Percentiles rank a stretch among this genome's conserved stretches.
phyloP scores from a whole-genome alignment of 257 asterid genomes.

The Nicotiana obtusifolia region DNA sequence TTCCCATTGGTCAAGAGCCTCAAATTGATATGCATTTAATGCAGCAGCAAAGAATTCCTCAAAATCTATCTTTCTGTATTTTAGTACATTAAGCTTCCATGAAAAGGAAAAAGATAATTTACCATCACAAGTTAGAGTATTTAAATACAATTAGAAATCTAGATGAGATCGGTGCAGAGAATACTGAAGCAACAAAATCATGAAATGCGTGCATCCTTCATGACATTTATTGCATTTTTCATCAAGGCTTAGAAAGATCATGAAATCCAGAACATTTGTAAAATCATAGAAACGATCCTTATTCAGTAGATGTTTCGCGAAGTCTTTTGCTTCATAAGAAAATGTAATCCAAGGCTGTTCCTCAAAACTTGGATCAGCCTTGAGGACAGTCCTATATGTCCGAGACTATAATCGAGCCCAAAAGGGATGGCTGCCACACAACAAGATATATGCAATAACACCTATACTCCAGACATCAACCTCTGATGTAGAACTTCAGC shows the following conservation, averaged over 20 bases:
- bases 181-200: constrained; percentile 77
- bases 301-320: neutral
- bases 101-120: constrained; percentile 12
- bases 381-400: too few relatives aligned
- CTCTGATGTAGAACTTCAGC: too few relatives aligned
- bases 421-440: too few relatives aligned
- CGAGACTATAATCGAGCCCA: too few relatives aligned
- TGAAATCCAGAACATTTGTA: neutral
- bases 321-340: too few relatives aligned
- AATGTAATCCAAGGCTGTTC: too few relatives aligned
- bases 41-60: constrained; percentile 86
- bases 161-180: neutral
- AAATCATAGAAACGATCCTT: neutral
- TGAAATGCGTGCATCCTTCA: constrained; percentile 73
- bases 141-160: neutral
- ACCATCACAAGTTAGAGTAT: constrained; percentile 8
- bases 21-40: too few relatives aligned
- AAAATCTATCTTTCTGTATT: constrained; percentile 89
- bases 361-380: too few relatives aligned
- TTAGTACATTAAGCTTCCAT: constrained; percentile 71
- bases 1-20: too few relatives aligned
- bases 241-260: constrained; percentile 52
- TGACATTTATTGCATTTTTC: constrained; percentile 71
- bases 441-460: too few relatives aligned
- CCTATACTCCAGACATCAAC: too few relatives aligned